These are phyloP conservation scores for Leishmania lainsoni DNA, from an alignment of 208 protist species.

Conservation along the genomic window DNA sequence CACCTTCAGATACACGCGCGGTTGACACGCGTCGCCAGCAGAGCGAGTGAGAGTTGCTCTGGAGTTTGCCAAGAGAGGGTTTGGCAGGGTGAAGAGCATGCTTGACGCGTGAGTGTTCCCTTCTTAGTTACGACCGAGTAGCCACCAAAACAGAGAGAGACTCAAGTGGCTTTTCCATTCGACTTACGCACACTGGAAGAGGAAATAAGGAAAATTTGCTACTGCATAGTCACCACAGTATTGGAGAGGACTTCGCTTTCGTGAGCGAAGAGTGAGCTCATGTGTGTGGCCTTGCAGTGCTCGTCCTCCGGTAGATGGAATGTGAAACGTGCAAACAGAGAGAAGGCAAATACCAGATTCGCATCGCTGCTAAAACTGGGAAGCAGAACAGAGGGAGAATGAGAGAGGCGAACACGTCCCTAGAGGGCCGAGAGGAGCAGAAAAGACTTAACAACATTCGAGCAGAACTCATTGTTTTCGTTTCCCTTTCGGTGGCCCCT, in stretches of 20 bases:
- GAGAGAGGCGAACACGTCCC: not conserved
- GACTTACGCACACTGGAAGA: not conserved
- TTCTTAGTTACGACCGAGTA: not conserved
- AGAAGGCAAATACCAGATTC: not conserved
- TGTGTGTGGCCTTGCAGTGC: not conserved
- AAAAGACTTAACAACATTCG: not conserved
- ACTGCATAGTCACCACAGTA: not conserved
- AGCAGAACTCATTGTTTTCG: not conserved
- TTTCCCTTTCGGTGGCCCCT: not conserved
- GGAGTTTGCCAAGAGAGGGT: too few relatives aligned
- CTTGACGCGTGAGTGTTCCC: not conserved
- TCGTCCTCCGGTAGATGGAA: not conserved
- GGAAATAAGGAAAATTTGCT: not conserved
- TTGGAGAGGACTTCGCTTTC: not conserved
- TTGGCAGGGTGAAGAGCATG: not conserved
- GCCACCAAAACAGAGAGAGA: not conserved
- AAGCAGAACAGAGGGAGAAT: not conserved
- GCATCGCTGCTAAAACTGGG: not conserved
- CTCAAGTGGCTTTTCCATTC: not conserved
- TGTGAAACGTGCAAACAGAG: not conserved
- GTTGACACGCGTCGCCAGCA: not conserved
- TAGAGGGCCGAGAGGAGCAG: not conserved
- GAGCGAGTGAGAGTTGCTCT: not conserved
- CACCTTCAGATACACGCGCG: slow-evolving; percentile 29
- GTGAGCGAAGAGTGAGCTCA: not conserved